These are phyloP conservation scores for Arctium minus DNA, from an alignment of 129 eudicot species.

Conservation along the genomic window DNA sequence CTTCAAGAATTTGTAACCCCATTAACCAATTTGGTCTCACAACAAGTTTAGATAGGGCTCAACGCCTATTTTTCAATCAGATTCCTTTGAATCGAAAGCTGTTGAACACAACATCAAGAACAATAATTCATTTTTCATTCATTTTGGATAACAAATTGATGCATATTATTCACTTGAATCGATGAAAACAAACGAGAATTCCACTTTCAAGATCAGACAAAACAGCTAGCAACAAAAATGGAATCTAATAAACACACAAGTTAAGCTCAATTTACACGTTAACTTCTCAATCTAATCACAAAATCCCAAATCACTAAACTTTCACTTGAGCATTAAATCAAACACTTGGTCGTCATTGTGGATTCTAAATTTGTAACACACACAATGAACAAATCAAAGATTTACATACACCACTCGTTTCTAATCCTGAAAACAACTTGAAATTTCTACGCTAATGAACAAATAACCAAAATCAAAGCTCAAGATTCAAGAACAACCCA, in stretches of 20 bases:
- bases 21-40: neutral
- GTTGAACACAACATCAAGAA: slow-evolving; percentile 8
- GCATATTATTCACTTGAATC: neutral
- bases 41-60: neutral
- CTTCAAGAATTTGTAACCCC: slow-evolving; percentile 13
- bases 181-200: slow-evolving; percentile 11
- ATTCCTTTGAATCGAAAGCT: slow-evolving; percentile 2
- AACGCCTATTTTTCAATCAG: neutral
- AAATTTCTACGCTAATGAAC: neutral
- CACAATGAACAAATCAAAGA: neutral
- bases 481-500: neutral
- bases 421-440: neutral
- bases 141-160: neutral
- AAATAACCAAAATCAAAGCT: neutral
- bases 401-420: neutral
- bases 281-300: slow-evolving; percentile 1
- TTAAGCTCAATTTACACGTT: slow-evolving; percentile 2
- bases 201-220: neutral
- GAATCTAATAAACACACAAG: slow-evolving; percentile 1
- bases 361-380: neutral
- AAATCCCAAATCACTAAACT: neutral
- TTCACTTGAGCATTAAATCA: neutral
- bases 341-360: neutral
- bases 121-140: slow-evolving; percentile 2
- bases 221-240: slow-evolving; percentile 10